Evolutionary conservation across 1,139 yeast genomes (phyloP).

Genomic region (Taiozyma onychis): DNA sequence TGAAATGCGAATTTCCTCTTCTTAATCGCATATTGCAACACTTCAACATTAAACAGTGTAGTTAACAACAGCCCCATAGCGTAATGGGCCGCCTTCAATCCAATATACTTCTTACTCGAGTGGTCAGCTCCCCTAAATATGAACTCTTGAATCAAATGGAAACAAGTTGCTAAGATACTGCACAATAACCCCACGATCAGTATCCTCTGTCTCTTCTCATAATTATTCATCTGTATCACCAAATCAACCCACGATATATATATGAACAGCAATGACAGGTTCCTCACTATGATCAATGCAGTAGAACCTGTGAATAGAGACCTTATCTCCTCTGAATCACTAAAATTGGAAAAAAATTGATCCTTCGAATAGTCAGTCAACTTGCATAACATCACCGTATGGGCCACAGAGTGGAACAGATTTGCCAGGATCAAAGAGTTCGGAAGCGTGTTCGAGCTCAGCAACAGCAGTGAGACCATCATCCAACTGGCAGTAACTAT

Average conservation of each 20-base stretch:
- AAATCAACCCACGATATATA: slow-evolving; percentile 38
- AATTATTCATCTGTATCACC: slow-evolving; percentile 18
- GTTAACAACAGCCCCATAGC: slow-evolving; percentile 17
- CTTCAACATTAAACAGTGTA: slow-evolving; percentile 12
- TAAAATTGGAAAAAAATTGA: slow-evolving; percentile 35
- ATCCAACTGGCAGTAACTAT: slow-evolving; percentile 45
- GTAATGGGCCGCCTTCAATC: slow-evolving; percentile 12
- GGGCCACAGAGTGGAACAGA: slow-evolving; percentile 37
- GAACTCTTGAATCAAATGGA: slow-evolving; percentile 8
- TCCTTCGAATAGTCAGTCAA: slow-evolving; percentile 31
- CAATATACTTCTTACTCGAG: neutral
- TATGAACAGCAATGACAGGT: slow-evolving; percentile 32
- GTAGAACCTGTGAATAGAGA: slow-evolving; percentile 27
- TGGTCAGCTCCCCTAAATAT: neutral
- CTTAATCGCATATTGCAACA: slow-evolving; percentile 11
- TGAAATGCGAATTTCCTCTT: slow-evolving; percentile 32
- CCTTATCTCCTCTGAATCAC: slow-evolving; percentile 35
- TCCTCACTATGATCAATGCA: slow-evolving; percentile 29
- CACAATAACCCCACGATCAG: slow-evolving; percentile 8
- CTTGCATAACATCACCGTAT: slow-evolving; percentile 37
- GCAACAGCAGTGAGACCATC: slow-evolving; percentile 40
- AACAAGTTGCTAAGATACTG: slow-evolving; percentile 7
- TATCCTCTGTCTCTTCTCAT: slow-evolving; percentile 19
- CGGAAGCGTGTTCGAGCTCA: slow-evolving; percentile 49
- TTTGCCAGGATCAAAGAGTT: slow-evolving; percentile 41